These are phyloP conservation scores for Scedosporium apiospermum DNA, from an alignment of 2,329 filamentous ascomycete species.

Conservation along the genomic window DNA sequence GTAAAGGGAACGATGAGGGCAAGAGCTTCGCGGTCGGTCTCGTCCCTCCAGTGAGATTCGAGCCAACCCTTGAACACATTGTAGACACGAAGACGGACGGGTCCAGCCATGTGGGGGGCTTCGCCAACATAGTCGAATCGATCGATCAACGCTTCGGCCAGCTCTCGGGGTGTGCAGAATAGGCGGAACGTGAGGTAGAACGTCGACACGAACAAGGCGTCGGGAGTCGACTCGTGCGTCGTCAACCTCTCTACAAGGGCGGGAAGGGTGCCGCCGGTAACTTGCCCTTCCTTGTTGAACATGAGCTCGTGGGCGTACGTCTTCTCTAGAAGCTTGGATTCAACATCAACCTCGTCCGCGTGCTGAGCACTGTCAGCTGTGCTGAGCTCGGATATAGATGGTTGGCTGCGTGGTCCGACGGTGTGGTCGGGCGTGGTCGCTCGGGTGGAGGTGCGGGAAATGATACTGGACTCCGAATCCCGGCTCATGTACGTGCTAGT, in stretches of 20 bases:
- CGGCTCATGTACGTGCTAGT: slow-evolving; percentile 71
- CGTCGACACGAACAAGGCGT: slow-evolving; percentile 82
- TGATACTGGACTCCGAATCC: slow-evolving; percentile 69
- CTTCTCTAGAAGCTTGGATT: slow-evolving; percentile 78
- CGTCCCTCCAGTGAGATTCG: slow-evolving; percentile 86
- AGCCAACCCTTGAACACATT: slow-evolving; percentile 97
- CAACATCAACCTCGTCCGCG: slow-evolving; percentile 67
- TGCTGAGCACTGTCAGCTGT: slow-evolving; percentile 48
- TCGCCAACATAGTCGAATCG: slow-evolving; percentile 88
- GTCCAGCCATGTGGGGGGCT: slow-evolving; percentile 60
- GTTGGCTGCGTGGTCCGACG: slow-evolving; percentile 44
- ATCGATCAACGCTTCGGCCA: slow-evolving; percentile 76
- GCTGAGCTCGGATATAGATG: slow-evolving; percentile 61
- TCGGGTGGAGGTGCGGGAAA: slow-evolving; percentile 76
- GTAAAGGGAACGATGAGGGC: slow-evolving; percentile 73
- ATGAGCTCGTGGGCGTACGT: slow-evolving; percentile 87
- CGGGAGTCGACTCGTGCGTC: slow-evolving; percentile 84
- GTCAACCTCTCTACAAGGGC: slow-evolving; percentile 93
- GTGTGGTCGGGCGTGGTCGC: slow-evolving; percentile 74
- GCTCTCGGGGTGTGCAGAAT: slow-evolving; percentile 71
- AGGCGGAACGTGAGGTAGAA: slow-evolving; percentile 95
- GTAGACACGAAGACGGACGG: slow-evolving; percentile 84
- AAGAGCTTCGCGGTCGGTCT: slow-evolving; percentile 69
- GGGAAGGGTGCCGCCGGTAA: slow-evolving; percentile 84
- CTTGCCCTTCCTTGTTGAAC: slow-evolving; percentile 87